Evolutionary conservation across 345 rosid species (phyloP).

Genomic region (Turritis glabra): DNA sequence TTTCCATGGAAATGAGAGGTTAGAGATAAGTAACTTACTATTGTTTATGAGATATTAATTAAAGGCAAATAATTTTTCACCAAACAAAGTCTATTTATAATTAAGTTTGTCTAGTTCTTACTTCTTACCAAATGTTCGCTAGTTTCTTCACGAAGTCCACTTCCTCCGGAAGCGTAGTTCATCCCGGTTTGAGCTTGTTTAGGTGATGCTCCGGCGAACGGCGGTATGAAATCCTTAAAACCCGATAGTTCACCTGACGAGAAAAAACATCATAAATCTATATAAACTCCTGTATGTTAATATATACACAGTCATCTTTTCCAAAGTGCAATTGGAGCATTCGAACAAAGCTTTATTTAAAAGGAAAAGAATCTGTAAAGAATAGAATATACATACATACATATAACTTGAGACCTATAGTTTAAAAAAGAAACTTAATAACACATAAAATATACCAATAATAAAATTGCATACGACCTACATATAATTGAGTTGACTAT

Average conservation of each 20-base stretch:
- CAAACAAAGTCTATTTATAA: neutral
- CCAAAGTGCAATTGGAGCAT: no score
- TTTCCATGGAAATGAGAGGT: neutral
- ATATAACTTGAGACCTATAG: neutral
- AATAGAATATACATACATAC: no score
- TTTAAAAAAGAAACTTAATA: no score
- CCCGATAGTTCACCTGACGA: slow-evolving; percentile 48
- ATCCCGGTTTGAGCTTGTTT: slow-evolving; percentile 43
- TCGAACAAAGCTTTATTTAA: no score
- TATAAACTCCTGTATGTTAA: neutral
- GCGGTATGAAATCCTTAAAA: slow-evolving; percentile 46
- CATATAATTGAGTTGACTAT: neutral
- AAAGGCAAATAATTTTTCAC: neutral
- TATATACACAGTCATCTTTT: no score
- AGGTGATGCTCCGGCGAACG: slow-evolving; percentile 34
- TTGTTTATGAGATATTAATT: neutral
- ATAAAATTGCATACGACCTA: neutral
- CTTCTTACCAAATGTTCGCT: slow-evolving; percentile 34
- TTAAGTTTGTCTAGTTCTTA: slow-evolving; percentile 18
- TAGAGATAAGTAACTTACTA: neutral
- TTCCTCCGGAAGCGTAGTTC: slow-evolving; percentile 47
- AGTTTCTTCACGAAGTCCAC: slow-evolving; percentile 35
- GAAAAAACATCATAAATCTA: neutral
- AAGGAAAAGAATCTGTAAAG: no score
- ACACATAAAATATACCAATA: neutral